Evolutionary conservation across 2,329 filamentous ascomycete species (phyloP).

Genomic region (Alternaria ethzedia): DNA sequence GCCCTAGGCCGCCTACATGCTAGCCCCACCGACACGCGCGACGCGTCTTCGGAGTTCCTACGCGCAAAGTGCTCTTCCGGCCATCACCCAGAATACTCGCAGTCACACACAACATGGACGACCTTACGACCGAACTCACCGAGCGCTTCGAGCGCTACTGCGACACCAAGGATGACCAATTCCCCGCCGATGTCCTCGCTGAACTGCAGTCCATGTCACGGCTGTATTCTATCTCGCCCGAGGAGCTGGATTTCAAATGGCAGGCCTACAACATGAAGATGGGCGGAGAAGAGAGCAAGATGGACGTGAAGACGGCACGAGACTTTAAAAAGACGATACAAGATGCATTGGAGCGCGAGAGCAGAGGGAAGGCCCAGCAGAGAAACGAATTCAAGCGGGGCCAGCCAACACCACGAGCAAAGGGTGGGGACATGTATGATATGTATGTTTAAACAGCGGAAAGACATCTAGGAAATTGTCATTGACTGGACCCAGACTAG

Average conservation of each 20-base stretch:
- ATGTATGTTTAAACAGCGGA: slow-evolving; percentile 62
- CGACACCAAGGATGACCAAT: slow-evolving; percentile 55
- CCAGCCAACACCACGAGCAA: slow-evolving; percentile 64
- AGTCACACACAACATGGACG: slow-evolving; percentile 53
- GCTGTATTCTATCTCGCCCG: slow-evolving; percentile 77
- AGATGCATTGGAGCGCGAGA: slow-evolving; percentile 80
- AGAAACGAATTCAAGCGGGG: slow-evolving; percentile 67
- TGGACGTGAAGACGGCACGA: slow-evolving; percentile 73
- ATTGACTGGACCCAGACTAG: slow-evolving; percentile 48
- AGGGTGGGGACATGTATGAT: slow-evolving; percentile 74
- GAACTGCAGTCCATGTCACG: slow-evolving; percentile 88
- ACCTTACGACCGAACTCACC: slow-evolving; percentile 60
- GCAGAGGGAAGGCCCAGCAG: slow-evolving; percentile 69
- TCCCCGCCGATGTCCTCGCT: slow-evolving; percentile 77
- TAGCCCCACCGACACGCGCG: slow-evolving; percentile 32
- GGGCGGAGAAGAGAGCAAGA: slow-evolving; percentile 76
- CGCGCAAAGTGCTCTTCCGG: slow-evolving; percentile 14
- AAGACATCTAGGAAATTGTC: neutral
- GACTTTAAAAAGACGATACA: slow-evolving; percentile 87
- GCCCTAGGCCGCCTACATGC: slow-evolving; percentile 21
- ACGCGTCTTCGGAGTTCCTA: slow-evolving; percentile 34
- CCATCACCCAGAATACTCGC: slow-evolving; percentile 8
- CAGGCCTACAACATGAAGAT: slow-evolving; percentile 97
- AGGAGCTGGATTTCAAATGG: slow-evolving; percentile 98
- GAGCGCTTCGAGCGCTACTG: slow-evolving; percentile 68